phyloP scores from a whole-genome alignment of 139 green algal genomes.

The Tetradesmus lagerheimii region DNA sequence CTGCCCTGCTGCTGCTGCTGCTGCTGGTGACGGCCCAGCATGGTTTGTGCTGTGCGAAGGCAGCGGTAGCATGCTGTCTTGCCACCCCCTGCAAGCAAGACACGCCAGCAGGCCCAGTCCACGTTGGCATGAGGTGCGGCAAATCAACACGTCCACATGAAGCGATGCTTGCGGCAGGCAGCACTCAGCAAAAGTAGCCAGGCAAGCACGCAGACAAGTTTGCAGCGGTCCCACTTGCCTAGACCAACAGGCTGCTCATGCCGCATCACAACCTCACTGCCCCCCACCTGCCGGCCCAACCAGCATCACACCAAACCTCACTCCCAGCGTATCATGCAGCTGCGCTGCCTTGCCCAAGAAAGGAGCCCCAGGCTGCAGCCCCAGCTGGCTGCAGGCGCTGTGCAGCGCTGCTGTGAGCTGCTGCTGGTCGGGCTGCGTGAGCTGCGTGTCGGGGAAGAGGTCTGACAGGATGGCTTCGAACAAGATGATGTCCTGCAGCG shows the following conservation, averaged over 20 bases:
- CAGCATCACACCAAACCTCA: slow-evolving; percentile 89
- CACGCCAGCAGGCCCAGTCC: background rate
- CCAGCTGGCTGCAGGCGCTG: background rate
- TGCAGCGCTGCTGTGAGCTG: slow-evolving; percentile 40
- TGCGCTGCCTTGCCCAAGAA: slow-evolving; percentile 73
- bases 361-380: slow-evolving; percentile 49
- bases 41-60: slow-evolving; percentile 53
- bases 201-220: too few relatives aligned
- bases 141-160: too few relatives aligned
- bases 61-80: slow-evolving; percentile 77
- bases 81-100: slow-evolving; percentile 66
- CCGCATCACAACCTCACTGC: background rate
- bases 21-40: background rate
- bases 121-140: too few relatives aligned
- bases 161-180: too few relatives aligned
- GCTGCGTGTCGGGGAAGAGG: slow-evolving; percentile 81
- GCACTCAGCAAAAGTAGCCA: too few relatives aligned
- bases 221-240: too few relatives aligned
- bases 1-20: background rate
- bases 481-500: slow-evolving; percentile 68
- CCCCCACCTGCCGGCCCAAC: slow-evolving; percentile 76
- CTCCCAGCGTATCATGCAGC: slow-evolving; percentile 86
- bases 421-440: slow-evolving; percentile 33
- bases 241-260: too few relatives aligned
- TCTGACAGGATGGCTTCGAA: slow-evolving; percentile 85